These are phyloP conservation scores for Tetracladium maxilliforme DNA, from an alignment of 2,329 filamentous ascomycete genomes.

Conservation along the genomic window DNA sequence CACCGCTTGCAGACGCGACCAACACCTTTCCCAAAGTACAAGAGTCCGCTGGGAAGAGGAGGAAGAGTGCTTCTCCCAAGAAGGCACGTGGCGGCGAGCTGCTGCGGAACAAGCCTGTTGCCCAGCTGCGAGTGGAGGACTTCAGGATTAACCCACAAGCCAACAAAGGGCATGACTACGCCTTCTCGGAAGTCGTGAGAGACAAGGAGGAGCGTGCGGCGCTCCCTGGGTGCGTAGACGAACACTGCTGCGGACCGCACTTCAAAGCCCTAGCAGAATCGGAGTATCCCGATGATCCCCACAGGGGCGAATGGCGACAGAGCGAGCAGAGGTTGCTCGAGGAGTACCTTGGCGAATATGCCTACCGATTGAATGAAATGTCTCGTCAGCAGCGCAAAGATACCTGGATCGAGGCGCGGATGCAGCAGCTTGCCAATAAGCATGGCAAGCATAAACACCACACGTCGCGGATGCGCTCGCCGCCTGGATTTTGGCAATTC, in stretches of 20 bases:
- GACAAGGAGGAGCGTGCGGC: conserved; percentile 41
- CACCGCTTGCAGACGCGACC: neutral
- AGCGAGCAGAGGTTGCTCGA: conserved; percentile 37
- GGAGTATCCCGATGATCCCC: conserved; percentile 4
- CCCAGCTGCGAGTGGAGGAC: conserved; percentile 28
- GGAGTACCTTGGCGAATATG: conserved; percentile 33
- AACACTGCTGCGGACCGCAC: conserved; percentile 31
- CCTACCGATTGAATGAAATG: conserved; percentile 45
- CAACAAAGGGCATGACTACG: conserved; percentile 43
- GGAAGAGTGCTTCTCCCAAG: conserved; percentile 1
- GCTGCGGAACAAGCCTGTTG: conserved; percentile 22
- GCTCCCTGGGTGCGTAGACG: conserved; percentile 45
- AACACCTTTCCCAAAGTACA: neutral
- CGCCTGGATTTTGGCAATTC: conserved; percentile 80
- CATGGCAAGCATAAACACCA: conserved; percentile 66
- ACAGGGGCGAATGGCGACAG: conserved; percentile 6
- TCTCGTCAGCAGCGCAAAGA: conserved; percentile 43
- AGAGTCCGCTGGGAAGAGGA: conserved; percentile 1
- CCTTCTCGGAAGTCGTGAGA: conserved; percentile 45
- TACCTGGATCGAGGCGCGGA: conserved; percentile 62
- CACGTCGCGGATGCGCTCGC: conserved; percentile 55
- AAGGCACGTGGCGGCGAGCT: conserved; percentile 14
- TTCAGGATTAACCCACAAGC: conserved; percentile 50
- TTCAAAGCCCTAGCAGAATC: conserved; percentile 13
- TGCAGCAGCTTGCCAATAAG: conserved; percentile 55